Percentiles rank a stretch among this genome's conserved stretches.
These are phyloP conservation scores for Rickenella mellea DNA, from an alignment of 768 basidiomycete genomes.

Conservation along the genomic window DNA sequence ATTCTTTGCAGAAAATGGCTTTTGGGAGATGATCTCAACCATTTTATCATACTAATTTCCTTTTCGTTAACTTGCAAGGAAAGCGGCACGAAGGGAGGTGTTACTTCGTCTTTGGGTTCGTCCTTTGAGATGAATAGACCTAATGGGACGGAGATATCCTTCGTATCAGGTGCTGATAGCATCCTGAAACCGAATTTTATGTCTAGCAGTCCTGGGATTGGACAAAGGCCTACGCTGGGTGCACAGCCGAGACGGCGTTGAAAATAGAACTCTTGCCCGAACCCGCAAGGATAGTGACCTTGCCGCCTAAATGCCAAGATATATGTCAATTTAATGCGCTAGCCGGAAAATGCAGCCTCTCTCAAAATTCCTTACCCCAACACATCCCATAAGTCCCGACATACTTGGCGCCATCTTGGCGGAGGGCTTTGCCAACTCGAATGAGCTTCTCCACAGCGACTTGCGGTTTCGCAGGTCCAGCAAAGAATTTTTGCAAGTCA, in stretches of 20 bases:
- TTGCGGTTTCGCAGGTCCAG: conserved; percentile 35
- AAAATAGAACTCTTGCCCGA: conserved; percentile 30
- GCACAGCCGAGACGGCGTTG: conserved; percentile 39
- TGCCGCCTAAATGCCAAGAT: conserved; percentile 28
- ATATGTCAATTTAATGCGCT: conserved; percentile 4
- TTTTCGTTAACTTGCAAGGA: not conserved
- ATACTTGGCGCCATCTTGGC: conserved; percentile 30
- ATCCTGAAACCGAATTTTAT: conserved; percentile 24
- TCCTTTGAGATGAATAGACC: conserved; percentile 49
- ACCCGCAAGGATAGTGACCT: conserved; percentile 35
- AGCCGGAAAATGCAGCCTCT: conserved; percentile 1
- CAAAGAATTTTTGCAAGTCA: conserved; percentile 50
- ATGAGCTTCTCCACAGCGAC: conserved; percentile 29
- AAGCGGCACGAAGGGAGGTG: conserved; percentile 5
- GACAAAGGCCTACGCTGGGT: conserved; percentile 43
- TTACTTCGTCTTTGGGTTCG: conserved; percentile 47
- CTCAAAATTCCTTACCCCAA: conserved; percentile 30
- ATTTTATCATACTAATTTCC: conserved; percentile 37
- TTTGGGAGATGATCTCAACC: conserved; percentile 34
- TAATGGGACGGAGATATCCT: conserved; percentile 41
- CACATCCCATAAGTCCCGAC: conserved; percentile 48
- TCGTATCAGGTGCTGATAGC: conserved; percentile 40
- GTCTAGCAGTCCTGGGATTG: not conserved
- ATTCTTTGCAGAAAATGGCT: conserved; percentile 38
- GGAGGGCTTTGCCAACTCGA: conserved; percentile 31